These are phyloP conservation scores for Acanthamoeba sp. DNA, from an alignment of 208 protist species.

Conservation along the genomic window DNA sequence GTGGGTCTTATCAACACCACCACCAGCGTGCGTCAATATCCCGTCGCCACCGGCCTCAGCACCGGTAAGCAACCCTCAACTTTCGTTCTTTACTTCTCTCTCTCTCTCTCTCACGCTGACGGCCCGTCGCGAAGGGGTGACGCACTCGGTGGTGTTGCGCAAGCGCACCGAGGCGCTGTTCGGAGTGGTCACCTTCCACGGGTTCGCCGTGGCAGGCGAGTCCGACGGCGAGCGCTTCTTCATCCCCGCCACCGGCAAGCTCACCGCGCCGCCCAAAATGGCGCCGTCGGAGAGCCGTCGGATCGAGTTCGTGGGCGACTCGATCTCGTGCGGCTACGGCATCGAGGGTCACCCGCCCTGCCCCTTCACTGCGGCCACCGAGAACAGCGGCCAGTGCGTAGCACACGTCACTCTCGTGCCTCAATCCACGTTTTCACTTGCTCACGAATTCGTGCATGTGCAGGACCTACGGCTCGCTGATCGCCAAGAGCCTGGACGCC, in stretches of 20 bases:
- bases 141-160: not conserved
- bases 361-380: constrained; percentile 40
- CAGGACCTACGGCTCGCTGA: constrained; percentile 70
- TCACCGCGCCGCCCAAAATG: not conserved
- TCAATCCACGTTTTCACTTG: not conserved
- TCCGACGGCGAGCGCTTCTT: not conserved
- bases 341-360: constrained; percentile 51
- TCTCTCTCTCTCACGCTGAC: too few species aligned
- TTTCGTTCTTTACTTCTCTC: not conserved
- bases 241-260: not conserved
- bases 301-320: constrained; percentile 80
- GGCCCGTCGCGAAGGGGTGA: not conserved
- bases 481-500: constrained; percentile 55
- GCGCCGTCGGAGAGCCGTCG: not conserved
- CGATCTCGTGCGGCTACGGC: constrained; percentile 76
- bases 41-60: not conserved
- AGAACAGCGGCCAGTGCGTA: constrained; percentile 73
- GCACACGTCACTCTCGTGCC: not conserved
- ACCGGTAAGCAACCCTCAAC: not conserved
- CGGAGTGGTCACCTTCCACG: constrained; percentile 74
- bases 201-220: constrained; percentile 32
- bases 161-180: constrained; percentile 76
- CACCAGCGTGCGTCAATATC: not conserved
- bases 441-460: not conserved
- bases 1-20: constrained; percentile 28